Base-by-base conservation (phyloP, 805 yeast species). In the Candida adriatica region DNA sequence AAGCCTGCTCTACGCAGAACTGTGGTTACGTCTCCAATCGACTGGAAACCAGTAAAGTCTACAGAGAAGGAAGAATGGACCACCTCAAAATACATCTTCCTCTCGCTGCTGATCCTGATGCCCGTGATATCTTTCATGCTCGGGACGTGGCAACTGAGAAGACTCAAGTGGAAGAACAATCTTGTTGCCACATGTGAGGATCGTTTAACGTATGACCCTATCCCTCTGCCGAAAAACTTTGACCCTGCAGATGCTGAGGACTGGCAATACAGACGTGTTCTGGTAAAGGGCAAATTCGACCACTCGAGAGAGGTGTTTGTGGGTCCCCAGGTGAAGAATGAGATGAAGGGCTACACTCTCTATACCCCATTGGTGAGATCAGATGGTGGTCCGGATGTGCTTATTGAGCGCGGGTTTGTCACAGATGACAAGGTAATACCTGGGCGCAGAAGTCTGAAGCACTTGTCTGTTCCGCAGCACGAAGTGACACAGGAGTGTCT, bases 391-490 rank as follows among this genome's bases (percentile, higher is more conserved):
- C 71, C 78, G 29, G 88, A 83, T 32, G 63, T 92, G 13, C 61
- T 92, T 33, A 70, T 92, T 18, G 94, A 85, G 53, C 71, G 98
- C 43, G 98, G 98, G 11, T 92, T 96, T 94, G 75, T 92, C 27
- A 61, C 73, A 16, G 86, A 81, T 43, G 82, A 75, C 10, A 74
- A 73, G 58, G 53, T 62, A 3, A 55, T 61, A n/a, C 78, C 94
- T 65, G 37, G 66, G 35, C 43, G 64, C 43, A 45, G 82, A 73
- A 58, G 58, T 9, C 64, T 88, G 35, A 68, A 72, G 15, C 86
- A 82, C 53, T 62, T 83, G 37, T 77, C 94, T 1, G 51, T 80
- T 37, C 95, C 95, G 1, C 35, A 46, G 27, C 57, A 59, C 35
- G 79, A 71, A 37, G 81, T 84, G 24, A 75, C 75, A 21, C 61